Percentiles rank a stretch among this genome's conserved stretches.
These are phyloP conservation scores for Boletus sp. DNA, from an alignment of 768 basidiomycete species.

Conservation along the genomic window DNA sequence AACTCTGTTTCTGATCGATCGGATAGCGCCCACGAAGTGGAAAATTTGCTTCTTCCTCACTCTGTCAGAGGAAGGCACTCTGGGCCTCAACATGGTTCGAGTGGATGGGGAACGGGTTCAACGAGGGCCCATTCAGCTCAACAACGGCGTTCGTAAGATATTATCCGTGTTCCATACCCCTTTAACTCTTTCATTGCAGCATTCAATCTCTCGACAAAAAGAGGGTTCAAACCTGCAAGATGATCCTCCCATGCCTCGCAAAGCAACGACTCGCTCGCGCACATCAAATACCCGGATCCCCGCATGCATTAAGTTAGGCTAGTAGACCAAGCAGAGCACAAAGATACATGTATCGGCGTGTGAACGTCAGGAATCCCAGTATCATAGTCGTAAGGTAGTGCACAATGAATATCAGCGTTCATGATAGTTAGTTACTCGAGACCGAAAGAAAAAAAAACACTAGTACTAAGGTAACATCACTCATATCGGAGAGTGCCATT, in stretches of 20 bases:
- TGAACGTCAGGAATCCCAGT: slow-evolving; percentile 1
- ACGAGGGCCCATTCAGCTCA: slow-evolving; percentile 23
- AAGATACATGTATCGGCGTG: slow-evolving; percentile 23
- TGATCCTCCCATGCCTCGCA: slow-evolving; percentile 4
- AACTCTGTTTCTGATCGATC: slow-evolving; percentile 55
- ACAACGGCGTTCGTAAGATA: slow-evolving; percentile 26
- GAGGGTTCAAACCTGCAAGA: slow-evolving; percentile 49
- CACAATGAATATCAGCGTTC: slow-evolving; percentile 10
- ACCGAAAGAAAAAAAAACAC: slow-evolving; percentile 1
- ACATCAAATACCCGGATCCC: neutral
- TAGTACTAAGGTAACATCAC: slow-evolving; percentile 20
- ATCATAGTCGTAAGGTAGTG: slow-evolving; percentile 12
- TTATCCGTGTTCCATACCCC: neutral
- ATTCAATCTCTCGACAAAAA: slow-evolving; percentile 43
- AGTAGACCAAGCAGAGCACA: slow-evolving; percentile 13
- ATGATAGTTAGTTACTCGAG: slow-evolving; percentile 7
- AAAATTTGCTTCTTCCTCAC: slow-evolving; percentile 51
- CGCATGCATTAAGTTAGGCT: slow-evolving; percentile 17
- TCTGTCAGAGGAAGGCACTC: slow-evolving; percentile 17
- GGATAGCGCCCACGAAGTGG: slow-evolving; percentile 72
- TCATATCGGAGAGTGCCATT: slow-evolving; percentile 56
- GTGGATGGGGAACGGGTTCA: slow-evolving; percentile 38
- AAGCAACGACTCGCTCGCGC: neutral
- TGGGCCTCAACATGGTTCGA: slow-evolving; percentile 23
- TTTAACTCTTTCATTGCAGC: slow-evolving; percentile 29